phyloP scores from a whole-genome alignment of 345 rosid species.

The Eucalyptus sp. region DNA sequence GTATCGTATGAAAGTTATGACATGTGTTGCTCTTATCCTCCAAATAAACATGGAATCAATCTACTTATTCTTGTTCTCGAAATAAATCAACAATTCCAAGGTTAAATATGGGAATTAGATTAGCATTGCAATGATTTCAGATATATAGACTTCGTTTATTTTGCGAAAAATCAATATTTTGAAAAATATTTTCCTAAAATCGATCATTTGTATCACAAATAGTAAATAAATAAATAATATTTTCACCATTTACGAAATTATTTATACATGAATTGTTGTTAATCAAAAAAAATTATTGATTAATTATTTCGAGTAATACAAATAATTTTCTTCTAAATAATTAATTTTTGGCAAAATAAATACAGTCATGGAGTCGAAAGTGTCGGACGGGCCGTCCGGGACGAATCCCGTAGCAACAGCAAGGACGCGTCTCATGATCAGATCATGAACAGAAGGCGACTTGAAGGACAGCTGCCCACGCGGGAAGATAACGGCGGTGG shows the following conservation, averaged over 20 bases:
- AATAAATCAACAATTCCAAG: background rate
- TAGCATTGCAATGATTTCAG: background rate
- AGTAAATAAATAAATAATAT: too few relatives aligned
- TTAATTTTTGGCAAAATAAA: too few relatives aligned
- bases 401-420: background rate
- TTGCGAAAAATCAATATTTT: too few relatives aligned
- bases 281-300: too few relatives aligned
- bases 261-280: too few relatives aligned
- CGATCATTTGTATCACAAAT: too few relatives aligned
- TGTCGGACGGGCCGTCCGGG: background rate
- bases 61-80: background rate
- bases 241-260: too few relatives aligned
- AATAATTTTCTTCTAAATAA: too few relatives aligned
- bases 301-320: too few relatives aligned
- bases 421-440: background rate
- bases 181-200: too few relatives aligned
- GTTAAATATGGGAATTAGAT: background rate
- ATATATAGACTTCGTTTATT: too few relatives aligned
- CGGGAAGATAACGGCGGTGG: background rate
- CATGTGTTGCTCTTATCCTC: background rate
- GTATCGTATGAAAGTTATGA: too few relatives aligned
- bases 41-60: background rate
- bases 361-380: background rate
- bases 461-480: background rate
- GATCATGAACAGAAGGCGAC: background rate